A percentile compares a stretch with the other conserved stretches of the same genome.
Evolutionary conservation across 352 stramenopile species (phyloP).

Genomic region (Phytophthora fragariae): DNA sequence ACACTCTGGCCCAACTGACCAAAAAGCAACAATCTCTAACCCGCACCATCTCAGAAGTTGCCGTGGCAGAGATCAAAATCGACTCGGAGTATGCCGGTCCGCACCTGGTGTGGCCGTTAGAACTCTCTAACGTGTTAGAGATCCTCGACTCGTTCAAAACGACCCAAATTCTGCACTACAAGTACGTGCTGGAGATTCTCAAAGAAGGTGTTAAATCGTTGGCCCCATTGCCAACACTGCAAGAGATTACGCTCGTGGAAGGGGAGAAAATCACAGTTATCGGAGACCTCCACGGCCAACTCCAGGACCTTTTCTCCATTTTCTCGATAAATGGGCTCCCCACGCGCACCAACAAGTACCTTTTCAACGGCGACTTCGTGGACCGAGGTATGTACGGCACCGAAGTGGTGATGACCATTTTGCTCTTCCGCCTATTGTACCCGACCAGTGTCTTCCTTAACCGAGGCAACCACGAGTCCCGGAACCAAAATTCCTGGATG

Average conservation of each 20-base stretch:
- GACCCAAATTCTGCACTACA: conserved; percentile 88
- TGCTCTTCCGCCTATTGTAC: conserved; percentile 83
- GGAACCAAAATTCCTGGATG: conserved; percentile 95
- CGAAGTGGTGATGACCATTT: conserved; percentile 85
- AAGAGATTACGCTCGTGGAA: conserved; percentile 87
- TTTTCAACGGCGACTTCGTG: conserved; percentile 98
- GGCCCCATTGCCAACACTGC: conserved; percentile 74
- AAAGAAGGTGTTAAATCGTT: conserved; percentile 72
- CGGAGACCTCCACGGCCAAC: conserved; percentile 94
- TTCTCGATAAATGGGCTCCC: conserved; percentile 94
- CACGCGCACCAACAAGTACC: conserved; percentile 91
- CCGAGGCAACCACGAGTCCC: conserved; percentile 96
- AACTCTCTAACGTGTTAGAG: conserved; percentile 84
- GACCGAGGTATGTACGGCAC: conserved; percentile 92
- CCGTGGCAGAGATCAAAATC: conserved; percentile 61
- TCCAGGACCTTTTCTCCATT: conserved; percentile 95
- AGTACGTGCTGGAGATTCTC: conserved; percentile 91
- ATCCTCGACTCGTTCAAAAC: conserved; percentile 94
- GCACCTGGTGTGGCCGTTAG: conserved; percentile 85
- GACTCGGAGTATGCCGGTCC: conserved; percentile 77
- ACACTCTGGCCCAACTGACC: conserved; percentile 80
- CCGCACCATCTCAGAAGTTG: conserved; percentile 65
- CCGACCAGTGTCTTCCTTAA: conserved; percentile 92
- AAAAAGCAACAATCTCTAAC: conserved; percentile 63
- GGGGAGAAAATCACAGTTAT: conserved; percentile 93